phyloP scores from a whole-genome alignment of 2,329 filamentous ascomycete genomes.

The Pyricularia grisea region DNA sequence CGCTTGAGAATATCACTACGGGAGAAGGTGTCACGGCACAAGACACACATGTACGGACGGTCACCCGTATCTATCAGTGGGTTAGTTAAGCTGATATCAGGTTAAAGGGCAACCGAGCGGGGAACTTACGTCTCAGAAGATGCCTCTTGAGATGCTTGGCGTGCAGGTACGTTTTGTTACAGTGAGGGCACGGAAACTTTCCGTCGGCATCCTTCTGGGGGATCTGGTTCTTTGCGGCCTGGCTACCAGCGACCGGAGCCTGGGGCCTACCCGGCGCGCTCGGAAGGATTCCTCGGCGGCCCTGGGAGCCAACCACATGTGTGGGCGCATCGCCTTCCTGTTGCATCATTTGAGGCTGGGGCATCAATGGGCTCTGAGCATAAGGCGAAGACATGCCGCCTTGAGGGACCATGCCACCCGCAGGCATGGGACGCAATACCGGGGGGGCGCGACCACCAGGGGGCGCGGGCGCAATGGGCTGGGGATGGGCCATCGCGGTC shows the following conservation, averaged over 20 bases:
- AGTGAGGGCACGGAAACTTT: constrained; percentile 96
- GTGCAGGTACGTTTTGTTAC: constrained; percentile 95
- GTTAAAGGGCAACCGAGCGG: not conserved
- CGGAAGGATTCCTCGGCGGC: constrained; percentile 80
- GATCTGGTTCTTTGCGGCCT: constrained; percentile 68
- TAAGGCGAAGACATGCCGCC: constrained; percentile 50
- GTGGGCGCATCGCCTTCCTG: constrained; percentile 60
- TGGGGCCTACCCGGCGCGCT: constrained; percentile 81
- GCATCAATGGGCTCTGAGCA: constrained; percentile 46
- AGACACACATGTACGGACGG: constrained; percentile 93
- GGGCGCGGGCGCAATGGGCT: constrained; percentile 67
- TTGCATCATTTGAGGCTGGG: constrained; percentile 43
- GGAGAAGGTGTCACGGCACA: constrained; percentile 97
- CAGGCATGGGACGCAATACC: constrained; percentile 60
- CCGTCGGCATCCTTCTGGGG: constrained; percentile 94
- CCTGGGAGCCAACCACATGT: constrained; percentile 92
- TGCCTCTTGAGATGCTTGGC: constrained; percentile 97
- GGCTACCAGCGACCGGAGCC: constrained; percentile 60
- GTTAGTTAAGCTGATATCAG: not conserved
- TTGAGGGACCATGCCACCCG: constrained; percentile 53
- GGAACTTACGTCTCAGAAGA: constrained; percentile 80
- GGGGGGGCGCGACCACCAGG: constrained; percentile 46
- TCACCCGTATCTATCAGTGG: constrained; percentile 76
- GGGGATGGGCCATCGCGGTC: constrained; percentile 59
- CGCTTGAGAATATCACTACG: constrained; percentile 97